A percentile compares a stretch with the other conserved stretches of the same genome.
phyloP scores from a whole-genome alignment of 257 asterid genomes.

The Phtheirospermum japonicum region DNA sequence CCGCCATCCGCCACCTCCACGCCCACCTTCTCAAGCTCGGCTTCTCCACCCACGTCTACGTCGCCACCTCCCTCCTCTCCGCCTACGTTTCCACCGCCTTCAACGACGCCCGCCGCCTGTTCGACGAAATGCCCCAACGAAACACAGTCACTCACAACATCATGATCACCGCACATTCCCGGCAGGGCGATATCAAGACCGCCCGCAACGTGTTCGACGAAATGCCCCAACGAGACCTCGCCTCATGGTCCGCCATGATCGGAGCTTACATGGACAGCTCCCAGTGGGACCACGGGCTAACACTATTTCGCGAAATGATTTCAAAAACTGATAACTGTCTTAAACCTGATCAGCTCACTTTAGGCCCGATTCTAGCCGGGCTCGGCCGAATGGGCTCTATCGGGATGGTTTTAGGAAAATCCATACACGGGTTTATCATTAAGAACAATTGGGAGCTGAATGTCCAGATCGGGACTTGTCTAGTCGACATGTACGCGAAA shows the following conservation, averaged over 20 bases:
- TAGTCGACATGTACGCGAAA: constrained; percentile 65
- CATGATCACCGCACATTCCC: constrained; percentile 48
- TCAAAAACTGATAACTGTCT: constrained; percentile 10
- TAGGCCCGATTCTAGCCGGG: constrained; percentile 43
- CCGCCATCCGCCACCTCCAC: constrained; percentile 48
- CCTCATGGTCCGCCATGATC: constrained; percentile 62
- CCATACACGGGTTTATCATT: constrained; percentile 43
- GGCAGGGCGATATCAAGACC: constrained; percentile 29
- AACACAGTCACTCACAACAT: constrained; percentile 51
- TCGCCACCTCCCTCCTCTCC: constrained; percentile 50
- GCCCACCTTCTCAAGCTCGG: constrained; percentile 55
- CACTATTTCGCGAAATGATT: constrained; percentile 52
- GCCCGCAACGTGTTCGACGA: constrained; percentile 44
- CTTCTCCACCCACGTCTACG: constrained; percentile 41
- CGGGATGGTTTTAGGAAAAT: constrained; percentile 55
- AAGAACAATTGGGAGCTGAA: constrained; percentile 53
- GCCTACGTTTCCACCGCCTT: constrained; percentile 30
- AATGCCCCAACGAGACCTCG: constrained; percentile 42
- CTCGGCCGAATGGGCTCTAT: constrained; percentile 48
- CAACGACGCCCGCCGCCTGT: constrained; percentile 43
- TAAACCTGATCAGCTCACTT: constrained; percentile 49
- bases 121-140: constrained; percentile 56
- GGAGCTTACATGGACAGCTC: constrained; percentile 45
- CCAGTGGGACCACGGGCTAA: constrained; percentile 39
- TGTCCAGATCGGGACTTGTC: constrained; percentile 47